phyloP scores from a whole-genome alignment of 805 yeast genomes.

The Spathaspora gorwiae region DNA sequence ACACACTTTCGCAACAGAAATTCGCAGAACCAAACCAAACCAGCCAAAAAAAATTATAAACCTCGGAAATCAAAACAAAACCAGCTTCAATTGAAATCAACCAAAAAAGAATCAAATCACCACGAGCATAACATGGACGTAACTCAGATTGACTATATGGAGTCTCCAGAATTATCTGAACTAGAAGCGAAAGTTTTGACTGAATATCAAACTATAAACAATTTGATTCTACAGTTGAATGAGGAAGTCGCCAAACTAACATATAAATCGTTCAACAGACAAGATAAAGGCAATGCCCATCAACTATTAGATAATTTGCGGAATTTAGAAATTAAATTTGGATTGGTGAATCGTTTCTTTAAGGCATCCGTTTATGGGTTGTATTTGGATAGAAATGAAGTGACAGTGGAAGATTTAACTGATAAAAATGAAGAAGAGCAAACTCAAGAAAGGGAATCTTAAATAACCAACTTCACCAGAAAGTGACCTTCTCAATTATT shows the following conservation, averaged over 20 bases:
- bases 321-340: constrained; percentile 57
- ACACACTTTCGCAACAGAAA: no score
- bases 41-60: no score
- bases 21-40: no score
- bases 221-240: neutral
- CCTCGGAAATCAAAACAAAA: neutral
- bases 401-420: constrained; percentile 4
- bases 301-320: constrained; percentile 45
- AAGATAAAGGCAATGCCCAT: neutral
- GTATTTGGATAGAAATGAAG: constrained; percentile 26
- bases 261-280: neutral
- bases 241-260: neutral
- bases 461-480: no score
- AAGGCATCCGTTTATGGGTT: constrained; percentile 69
- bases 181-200: constrained; percentile 1
- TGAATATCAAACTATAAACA: constrained; percentile 4
- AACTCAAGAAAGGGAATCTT: neutral
- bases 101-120: no score
- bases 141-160: neutral
- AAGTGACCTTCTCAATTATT: no score
- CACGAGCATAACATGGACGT: neutral
- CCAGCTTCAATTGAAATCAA: neutral
- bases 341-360: constrained; percentile 60
- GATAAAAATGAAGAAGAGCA: neutral
- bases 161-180: neutral